Base-by-base conservation (phyloP, 2,329 filamentous ascomycete species). In the Stagonosporopsis chrysanthemi region DNA sequence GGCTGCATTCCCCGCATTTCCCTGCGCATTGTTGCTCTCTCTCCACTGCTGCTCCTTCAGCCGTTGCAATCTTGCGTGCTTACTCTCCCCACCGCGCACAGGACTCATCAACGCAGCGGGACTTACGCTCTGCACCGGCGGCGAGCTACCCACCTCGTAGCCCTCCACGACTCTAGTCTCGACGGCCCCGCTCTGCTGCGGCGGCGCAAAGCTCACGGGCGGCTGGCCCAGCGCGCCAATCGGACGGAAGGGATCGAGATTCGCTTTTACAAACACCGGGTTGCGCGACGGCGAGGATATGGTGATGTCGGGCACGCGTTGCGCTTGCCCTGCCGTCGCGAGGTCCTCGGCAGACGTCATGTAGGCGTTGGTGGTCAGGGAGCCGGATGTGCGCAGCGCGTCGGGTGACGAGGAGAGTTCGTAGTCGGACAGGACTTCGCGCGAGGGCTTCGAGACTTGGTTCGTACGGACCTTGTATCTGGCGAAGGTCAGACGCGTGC, bases 381-480 rank as follows among this genome's bases (percentile, higher is more conserved):
- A 31, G 3, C 31, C 14, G 2, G 42, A 52, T 24, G 54, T 48
- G 24, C 54, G 54, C 26, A 49, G 54, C 40, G 62, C 56, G 60
- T 66, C 45, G 22, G 64, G 58, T 12, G 62, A 65, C 15, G 60
- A 64, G 1, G 67, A 64, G 28, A 64, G 43, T 31, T 75, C 66
- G 44, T 65, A 72, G 14, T 62, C 65, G 6, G 72, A 71, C 11
- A 77, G 71, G 38, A 92, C 84, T 77, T 52, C 86, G 81, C 59
- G 91, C 82, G 67, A 61, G 1, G 89, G 87, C 26, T 90, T 81
- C 55, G 84, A 79, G 51, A 86, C 83, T 75, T 93, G 90, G 58
- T 89, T 87, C 2, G 90, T 92, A 55, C 83, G 84, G 63, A 93
- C 81, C 76, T 92, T 92, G 80, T 92, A 92, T 69, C 84, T 84